These are phyloP conservation scores for Lablab purpureus DNA, from an alignment of 306 rosid species.

Conservation along the genomic window DNA sequence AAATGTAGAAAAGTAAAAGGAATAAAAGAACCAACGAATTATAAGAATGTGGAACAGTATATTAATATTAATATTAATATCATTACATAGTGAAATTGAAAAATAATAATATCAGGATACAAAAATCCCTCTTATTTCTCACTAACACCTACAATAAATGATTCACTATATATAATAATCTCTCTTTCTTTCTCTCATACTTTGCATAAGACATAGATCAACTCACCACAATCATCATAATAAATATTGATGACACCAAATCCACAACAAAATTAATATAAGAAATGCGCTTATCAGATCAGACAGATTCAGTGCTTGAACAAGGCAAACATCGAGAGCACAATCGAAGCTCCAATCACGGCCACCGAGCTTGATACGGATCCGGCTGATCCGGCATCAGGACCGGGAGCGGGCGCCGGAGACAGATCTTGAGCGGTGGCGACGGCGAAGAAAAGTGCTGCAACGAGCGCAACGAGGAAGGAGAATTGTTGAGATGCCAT, in stretches of 20 bases:
- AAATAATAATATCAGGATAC: not conserved
- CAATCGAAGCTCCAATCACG: slow-evolving; percentile 47
- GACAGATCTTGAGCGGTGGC: slow-evolving; percentile 54
- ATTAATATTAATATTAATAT: too few species aligned
- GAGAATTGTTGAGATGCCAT: not conserved
- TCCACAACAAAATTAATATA: not conserved
- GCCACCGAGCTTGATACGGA: slow-evolving; percentile 44
- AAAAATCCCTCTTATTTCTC: not conserved
- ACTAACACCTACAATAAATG: not conserved
- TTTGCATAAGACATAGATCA: not conserved
- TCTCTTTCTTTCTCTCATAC: not conserved
- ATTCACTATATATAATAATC: not conserved
- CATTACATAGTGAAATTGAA: too few species aligned
- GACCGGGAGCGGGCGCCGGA: slow-evolving; percentile 50
- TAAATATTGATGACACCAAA: not conserved
- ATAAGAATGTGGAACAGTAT: too few species aligned
- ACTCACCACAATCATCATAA: not conserved
- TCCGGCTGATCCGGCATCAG: slow-evolving; percentile 46
- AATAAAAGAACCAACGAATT: too few species aligned
- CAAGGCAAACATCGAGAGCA: slow-evolving; percentile 43
- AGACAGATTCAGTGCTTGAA: slow-evolving; percentile 35
- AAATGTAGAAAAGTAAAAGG: too few species aligned
- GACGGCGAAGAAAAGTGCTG: slow-evolving; percentile 32
- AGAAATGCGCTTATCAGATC: not conserved
- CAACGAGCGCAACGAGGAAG: not conserved